phyloP scores from a whole-genome alignment of 768 basidiomycete species.

The Leccinum rimulosum region DNA sequence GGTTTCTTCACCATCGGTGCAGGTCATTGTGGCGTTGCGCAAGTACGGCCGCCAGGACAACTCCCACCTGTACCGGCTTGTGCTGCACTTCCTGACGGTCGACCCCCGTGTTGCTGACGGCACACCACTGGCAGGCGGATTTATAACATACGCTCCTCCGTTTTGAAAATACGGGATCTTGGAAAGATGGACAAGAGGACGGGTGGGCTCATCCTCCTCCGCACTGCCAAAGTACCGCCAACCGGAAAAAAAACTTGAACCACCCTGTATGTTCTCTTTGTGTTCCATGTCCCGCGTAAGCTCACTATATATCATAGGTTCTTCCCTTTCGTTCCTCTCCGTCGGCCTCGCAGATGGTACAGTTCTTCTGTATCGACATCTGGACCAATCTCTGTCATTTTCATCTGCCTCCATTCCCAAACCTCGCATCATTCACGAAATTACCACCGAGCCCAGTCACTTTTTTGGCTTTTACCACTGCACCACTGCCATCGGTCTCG shows the following conservation, averaged over 20 bases:
- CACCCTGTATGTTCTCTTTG: constrained; percentile 56
- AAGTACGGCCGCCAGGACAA: constrained; percentile 72
- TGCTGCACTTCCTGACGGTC: constrained; percentile 86
- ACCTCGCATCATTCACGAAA: constrained; percentile 78
- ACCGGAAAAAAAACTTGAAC: constrained; percentile 55
- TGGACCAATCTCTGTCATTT: constrained; percentile 84
- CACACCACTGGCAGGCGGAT: constrained; percentile 73
- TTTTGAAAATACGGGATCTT: constrained; percentile 92
- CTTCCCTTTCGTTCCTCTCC: constrained; percentile 80
- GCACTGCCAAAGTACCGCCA: constrained; percentile 74
- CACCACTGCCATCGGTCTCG: constrained; percentile 15
- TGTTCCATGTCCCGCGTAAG: neutral
- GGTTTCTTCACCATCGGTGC: too few species aligned
- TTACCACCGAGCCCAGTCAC: constrained; percentile 84
- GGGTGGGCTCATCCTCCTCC: constrained; percentile 60
- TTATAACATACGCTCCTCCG: constrained; percentile 61
- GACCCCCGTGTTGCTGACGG: constrained; percentile 64
- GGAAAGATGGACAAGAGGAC: constrained; percentile 65
- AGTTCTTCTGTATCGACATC: constrained; percentile 85
- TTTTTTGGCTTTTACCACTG: constrained; percentile 79
- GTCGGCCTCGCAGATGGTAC: constrained; percentile 93
- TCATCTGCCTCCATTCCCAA: constrained; percentile 79
- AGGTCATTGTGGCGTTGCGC: constrained; percentile 63
- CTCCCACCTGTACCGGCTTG: constrained; percentile 81
- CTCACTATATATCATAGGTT: constrained; percentile 43